Evolutionary conservation across 441 rosid species (phyloP).

Genomic region (Metrosideros polymorpha): DNA sequence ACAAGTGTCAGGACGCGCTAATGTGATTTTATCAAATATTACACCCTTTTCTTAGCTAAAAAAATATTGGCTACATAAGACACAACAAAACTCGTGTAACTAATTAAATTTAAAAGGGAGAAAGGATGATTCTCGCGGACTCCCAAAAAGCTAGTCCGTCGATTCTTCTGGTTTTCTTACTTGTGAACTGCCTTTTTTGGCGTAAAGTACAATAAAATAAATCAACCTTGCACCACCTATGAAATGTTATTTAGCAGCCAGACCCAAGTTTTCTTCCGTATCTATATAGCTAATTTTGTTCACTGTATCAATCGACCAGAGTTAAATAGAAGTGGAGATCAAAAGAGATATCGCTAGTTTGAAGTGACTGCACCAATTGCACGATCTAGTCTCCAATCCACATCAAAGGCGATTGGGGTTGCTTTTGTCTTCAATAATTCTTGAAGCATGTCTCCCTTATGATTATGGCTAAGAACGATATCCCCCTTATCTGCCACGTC

Average conservation of each 20-base stretch:
- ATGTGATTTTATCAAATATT: too few species aligned
- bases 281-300: background rate
- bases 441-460: background rate
- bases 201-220: background rate
- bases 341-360: background rate
- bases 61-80: background rate
- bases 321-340: background rate
- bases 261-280: background rate
- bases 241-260: background rate
- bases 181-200: background rate
- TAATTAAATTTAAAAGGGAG: background rate
- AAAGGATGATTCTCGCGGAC: background rate
- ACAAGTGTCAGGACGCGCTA: fast-evolving
- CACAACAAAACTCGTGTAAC: background rate
- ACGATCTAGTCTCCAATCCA: background rate
- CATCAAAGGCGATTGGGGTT: background rate
- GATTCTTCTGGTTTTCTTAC: background rate
- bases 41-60: background rate
- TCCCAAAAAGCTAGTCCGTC: background rate
- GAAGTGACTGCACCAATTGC: background rate
- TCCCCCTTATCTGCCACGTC: background rate
- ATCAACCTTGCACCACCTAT: too few species aligned
- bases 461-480: background rate
- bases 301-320: background rate
- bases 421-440: background rate